Base-by-base conservation (phyloP, 2,329 filamentous ascomycete genomes). In the Neobulgaria alba region DNA sequence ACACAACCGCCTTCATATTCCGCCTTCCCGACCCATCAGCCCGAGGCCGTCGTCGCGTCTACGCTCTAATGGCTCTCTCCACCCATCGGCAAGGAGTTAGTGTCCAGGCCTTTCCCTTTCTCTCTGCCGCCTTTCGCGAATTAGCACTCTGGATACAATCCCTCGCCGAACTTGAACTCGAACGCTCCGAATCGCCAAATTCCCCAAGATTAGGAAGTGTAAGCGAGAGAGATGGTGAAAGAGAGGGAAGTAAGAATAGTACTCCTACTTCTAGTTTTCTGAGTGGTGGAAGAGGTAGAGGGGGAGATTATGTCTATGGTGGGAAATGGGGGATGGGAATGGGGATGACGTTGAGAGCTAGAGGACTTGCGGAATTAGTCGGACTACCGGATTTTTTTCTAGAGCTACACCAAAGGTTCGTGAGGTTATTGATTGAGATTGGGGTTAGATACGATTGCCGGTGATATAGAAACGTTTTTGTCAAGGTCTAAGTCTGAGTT, bases 1-100 rank as follows among this genome's bases (percentile, higher is more conserved):
- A 81, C 60, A 83, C 79, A 0, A 83, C 78, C 0, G 79, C 78
- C 10, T 82, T 80, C 59, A 79, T 82, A 48, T 83, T 83, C 55
- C 77, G 79, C 18, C 79, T 83, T 31, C 74, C 78, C 5, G 79
- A 83, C 55, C 67, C 80, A 26, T 77, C 80, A 48, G 79, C 79
- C 10, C 74, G 79, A 10, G 79, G 79, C 3, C 75, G 80, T 50
- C 78, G 79, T 59, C 72, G 79, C n/a, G 74, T 82, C 10, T 83
- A 83, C 54, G 79, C 79, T 9, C 76, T 83, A 45, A 60, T 83
- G 43, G 77, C 77, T 2, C 68, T 82, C 34, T 79, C 71, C 57
- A 81, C 77, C 9, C 75, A 82, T 58, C 73, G 74, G 38, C 77
- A 82, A 59, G 69, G 75, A 10, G 62, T 76, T 10, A 76, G 76